These are phyloP conservation scores for Starmerella bombi DNA, from an alignment of 805 yeast species.

Conservation along the genomic window DNA sequence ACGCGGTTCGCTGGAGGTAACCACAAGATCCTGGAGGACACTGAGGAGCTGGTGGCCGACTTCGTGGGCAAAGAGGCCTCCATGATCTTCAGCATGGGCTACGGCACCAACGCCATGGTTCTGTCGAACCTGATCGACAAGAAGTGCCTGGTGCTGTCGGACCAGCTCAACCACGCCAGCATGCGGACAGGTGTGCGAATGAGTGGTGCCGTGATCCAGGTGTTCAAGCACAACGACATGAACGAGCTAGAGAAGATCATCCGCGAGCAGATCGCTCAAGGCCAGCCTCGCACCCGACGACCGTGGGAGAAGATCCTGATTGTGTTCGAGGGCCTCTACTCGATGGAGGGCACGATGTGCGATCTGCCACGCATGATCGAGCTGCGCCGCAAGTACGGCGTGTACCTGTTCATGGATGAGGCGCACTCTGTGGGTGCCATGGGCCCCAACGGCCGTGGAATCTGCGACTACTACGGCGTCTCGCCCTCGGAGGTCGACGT, in stretches of 20 bases:
- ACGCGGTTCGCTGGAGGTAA: slow-evolving; percentile 67
- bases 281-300: slow-evolving; percentile 88
- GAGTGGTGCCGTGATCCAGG: slow-evolving; percentile 85
- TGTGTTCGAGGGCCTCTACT: slow-evolving; percentile 83
- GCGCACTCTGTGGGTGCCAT: slow-evolving; percentile 99
- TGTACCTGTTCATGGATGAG: slow-evolving; percentile 85
- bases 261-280: slow-evolving; percentile 77
- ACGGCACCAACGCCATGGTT: slow-evolving; percentile 83
- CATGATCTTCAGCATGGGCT: slow-evolving; percentile 82
- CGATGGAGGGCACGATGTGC: slow-evolving; percentile 65
- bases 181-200: slow-evolving; percentile 88
- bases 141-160: slow-evolving; percentile 82
- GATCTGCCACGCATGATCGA: slow-evolving; percentile 64
- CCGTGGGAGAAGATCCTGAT: slow-evolving; percentile 77
- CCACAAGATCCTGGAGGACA: slow-evolving; percentile 53
- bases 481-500: slow-evolving; percentile 67
- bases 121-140: slow-evolving; percentile 74
- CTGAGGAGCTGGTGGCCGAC: slow-evolving; percentile 66
- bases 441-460: slow-evolving; percentile 88
- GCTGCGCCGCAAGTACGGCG: slow-evolving; percentile 70
- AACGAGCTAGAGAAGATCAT: slow-evolving; percentile 57
- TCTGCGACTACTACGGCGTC: slow-evolving; percentile 82
- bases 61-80: slow-evolving; percentile 88
- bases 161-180: slow-evolving; percentile 89
- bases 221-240: slow-evolving; percentile 88